Conservation (phyloP, 208 protist genomes). For the Vickermania spadyakhi region DNA sequence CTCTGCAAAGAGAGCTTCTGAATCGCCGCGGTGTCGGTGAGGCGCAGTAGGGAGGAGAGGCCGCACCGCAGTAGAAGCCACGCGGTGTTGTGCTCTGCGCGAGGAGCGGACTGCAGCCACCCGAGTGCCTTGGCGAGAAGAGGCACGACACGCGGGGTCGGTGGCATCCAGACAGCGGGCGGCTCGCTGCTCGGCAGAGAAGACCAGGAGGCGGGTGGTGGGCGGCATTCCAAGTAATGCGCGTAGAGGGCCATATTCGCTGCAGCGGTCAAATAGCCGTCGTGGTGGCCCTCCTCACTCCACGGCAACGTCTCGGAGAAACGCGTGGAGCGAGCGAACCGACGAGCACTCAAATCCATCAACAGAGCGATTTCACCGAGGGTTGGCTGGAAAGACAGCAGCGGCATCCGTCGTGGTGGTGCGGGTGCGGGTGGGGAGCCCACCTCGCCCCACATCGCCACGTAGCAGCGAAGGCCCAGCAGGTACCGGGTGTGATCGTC, state of each 20-base stretch:
- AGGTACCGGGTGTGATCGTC: conserved; percentile 43
- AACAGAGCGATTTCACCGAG: conserved; percentile 21
- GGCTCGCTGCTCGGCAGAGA: neutral
- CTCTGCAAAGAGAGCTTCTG: conserved; percentile 76
- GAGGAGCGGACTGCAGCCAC: conserved; percentile 40
- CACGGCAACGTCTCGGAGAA: conserved; percentile 54
- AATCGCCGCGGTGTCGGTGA: conserved; percentile 47
- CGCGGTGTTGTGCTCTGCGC: conserved; percentile 63
- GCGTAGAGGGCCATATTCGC: conserved; percentile 62
- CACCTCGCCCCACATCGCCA: conserved; percentile 45
- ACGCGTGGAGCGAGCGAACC: conserved; percentile 33
- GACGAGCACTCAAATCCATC: conserved; percentile 26
- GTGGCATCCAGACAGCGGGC: neutral
- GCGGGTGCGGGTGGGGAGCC: neutral
- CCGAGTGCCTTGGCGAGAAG: conserved; percentile 33
- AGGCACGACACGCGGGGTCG: conserved; percentile 16
- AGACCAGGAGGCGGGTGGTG: neutral
- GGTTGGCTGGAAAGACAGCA: conserved; percentile 11
- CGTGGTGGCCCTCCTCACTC: conserved; percentile 78
- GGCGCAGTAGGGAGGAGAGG: conserved; percentile 53
- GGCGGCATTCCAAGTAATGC: neutral
- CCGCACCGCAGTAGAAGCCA: conserved; percentile 70
- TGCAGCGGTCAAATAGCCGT: conserved; percentile 72
- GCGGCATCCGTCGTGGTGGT: neutral
- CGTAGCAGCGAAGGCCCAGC: conserved; percentile 61